Conservation (phyloP, 2,329 filamentous ascomycete species). For the Neonectria magnoliae region DNA sequence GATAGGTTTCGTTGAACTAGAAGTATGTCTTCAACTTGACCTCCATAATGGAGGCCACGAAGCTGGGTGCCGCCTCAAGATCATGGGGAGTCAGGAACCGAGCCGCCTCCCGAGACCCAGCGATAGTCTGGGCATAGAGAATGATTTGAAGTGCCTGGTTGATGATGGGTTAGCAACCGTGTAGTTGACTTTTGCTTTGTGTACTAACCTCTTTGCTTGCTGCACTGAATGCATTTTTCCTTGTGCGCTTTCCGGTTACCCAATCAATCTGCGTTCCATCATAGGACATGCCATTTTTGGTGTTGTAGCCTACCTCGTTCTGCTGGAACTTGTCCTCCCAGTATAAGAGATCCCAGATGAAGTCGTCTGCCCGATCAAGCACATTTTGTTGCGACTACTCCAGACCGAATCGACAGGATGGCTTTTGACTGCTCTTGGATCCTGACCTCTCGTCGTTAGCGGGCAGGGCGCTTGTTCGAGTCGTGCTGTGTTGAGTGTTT, state of each 20-base stretch:
- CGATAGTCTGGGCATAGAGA: conserved; percentile 53
- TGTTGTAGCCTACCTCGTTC: conserved; percentile 53
- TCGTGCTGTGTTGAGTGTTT: background rate
- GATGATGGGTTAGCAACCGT: background rate
- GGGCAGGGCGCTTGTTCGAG: background rate
- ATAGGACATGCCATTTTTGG: conserved; percentile 54
- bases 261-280: conserved; percentile 52
- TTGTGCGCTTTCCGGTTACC: conserved; percentile 47
- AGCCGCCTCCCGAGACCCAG: conserved; percentile 50
- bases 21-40: conserved; percentile 52
- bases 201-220: conserved; percentile 47
- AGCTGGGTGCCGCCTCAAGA: conserved; percentile 42
- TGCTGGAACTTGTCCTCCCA: conserved; percentile 58
- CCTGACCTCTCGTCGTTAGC: background rate
- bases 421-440: conserved; percentile 17
- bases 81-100: conserved; percentile 50
- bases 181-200: no score
- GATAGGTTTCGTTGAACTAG: conserved; percentile 52
- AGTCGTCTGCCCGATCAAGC: conserved; percentile 43
- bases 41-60: conserved; percentile 50
- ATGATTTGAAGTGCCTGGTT: conserved; percentile 54
- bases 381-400: conserved; percentile 45
- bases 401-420: conserved; percentile 45
- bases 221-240: conserved; percentile 53
- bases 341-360: conserved; percentile 51